phyloP scores from a whole-genome alignment of 352 stramenopile genomes.

The Pythium sukuiense region DNA sequence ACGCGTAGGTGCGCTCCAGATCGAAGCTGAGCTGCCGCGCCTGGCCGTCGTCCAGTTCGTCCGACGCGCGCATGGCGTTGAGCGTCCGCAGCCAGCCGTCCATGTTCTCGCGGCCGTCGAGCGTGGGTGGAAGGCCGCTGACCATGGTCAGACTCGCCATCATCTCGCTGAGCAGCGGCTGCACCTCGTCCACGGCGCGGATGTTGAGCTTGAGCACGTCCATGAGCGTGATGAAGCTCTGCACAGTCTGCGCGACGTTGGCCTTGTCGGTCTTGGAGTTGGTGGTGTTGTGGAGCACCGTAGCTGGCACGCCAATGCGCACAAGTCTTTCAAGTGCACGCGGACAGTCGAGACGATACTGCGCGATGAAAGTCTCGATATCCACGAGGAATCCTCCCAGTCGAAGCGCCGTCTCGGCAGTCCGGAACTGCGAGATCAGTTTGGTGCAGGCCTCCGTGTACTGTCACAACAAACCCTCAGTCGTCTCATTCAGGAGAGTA shows the following conservation, averaged over 20 bases:
- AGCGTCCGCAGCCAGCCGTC: conserved; percentile 95
- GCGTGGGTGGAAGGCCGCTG: conserved; percentile 93
- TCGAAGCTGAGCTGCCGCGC: conserved; percentile 95
- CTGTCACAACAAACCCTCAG: conserved; percentile 31
- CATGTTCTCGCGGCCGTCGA: conserved; percentile 92
- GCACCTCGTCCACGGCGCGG: conserved; percentile 96
- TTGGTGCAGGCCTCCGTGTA: conserved; percentile 97
- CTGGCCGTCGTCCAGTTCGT: conserved; percentile 96
- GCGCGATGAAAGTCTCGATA: conserved; percentile 89
- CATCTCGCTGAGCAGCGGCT: conserved; percentile 96
- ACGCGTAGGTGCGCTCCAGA: conserved; percentile 94
- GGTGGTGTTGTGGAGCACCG: conserved; percentile 84
- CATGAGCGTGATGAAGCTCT: conserved; percentile 99
- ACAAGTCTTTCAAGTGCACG: conserved; percentile 93
- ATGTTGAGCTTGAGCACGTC: conserved; percentile 98
- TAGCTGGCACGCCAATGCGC: conserved; percentile 92
- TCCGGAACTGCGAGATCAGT: conserved; percentile 98
- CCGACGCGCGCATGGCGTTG: conserved; percentile 95
- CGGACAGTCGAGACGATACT: conserved; percentile 97
- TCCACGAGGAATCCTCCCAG: conserved; percentile 65
- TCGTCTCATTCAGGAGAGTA: not conserved
- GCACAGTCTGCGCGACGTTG: conserved; percentile 93
- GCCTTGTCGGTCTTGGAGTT: conserved; percentile 86
- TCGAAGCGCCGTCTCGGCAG: conserved; percentile 92
- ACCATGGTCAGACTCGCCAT: conserved; percentile 94